Conservation (phyloP, 495 filamentous ascomycete genomes). For the Lasiosphaeriaceae sp. region DNA sequence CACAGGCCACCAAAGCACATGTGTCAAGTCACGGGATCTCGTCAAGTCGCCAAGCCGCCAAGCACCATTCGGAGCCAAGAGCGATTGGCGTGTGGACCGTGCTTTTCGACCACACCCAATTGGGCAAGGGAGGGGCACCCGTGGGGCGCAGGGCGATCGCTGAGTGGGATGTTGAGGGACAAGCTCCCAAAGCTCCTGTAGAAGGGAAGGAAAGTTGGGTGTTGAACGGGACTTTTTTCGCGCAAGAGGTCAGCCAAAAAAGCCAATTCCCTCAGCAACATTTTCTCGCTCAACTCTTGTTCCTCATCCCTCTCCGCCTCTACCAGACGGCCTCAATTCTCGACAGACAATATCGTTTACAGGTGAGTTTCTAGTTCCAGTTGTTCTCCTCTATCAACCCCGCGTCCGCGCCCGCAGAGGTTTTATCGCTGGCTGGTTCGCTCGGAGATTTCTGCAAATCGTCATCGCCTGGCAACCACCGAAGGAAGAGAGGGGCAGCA, state of each 20-base stretch:
- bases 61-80: background rate
- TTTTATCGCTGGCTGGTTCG: background rate
- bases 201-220: constrained; percentile 1
- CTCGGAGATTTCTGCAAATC: background rate
- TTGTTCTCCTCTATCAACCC: background rate
- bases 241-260: constrained; percentile 8
- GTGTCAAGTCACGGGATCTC: background rate
- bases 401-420: background rate
- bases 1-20: background rate
- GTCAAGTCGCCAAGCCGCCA: no score
- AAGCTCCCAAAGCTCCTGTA: constrained; percentile 5
- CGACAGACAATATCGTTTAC: background rate
- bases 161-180: constrained; percentile 15
- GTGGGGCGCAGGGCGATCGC: constrained; percentile 8
- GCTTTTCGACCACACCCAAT: background rate
- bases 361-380: constrained; percentile 2
- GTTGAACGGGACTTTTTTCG: constrained; percentile 12
- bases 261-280: constrained; percentile 13
- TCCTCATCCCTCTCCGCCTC: background rate
- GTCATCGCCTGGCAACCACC: background rate
- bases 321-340: background rate
- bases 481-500: background rate
- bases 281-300: constrained; percentile 1
- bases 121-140: constrained; percentile 4
- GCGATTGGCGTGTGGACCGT: background rate